Evolutionary conservation across 495 filamentous ascomycete genomes (phyloP), one percentile per base, ranked within the genome.

Genomic region (Penicillium pulvis): DNA sequence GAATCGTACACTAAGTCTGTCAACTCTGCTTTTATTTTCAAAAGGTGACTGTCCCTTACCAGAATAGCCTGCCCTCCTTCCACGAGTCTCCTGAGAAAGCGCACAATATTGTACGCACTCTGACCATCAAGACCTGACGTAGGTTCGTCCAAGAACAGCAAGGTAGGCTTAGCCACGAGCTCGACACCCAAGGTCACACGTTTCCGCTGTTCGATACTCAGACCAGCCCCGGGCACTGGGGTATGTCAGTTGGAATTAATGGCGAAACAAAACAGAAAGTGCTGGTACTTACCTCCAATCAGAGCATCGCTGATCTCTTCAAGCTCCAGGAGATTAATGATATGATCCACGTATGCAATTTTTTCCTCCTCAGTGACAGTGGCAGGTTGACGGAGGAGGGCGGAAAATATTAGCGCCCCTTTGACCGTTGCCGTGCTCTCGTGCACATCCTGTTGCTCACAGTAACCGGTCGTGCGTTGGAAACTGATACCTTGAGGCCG

Each of bases 201-300:
- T 70, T 97, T 97, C 0, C 92, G 82, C 71, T 96, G 90, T 68
- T 93, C 91, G 24, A 94, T 90, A 26, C 89, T 90, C 19, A 95
- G 78, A 20, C 91, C 91, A 19, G 81, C 81, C 58, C 88, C 87
- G 0, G 88, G 85, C 1, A 84, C 71, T 74, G 46, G 6, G 30
- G 24, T 0, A 12, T 14, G 26, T 60, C 45, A 60, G 31, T 65
- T 10, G 9, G 31, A 52, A 36, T 4, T 9, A 0, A 19, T 24
- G 9, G 39, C 19, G 1, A 14, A 59, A 24, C 45, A 45, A n/a
- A 45, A 45, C 50, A 41, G 16, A 14, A 56, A 50, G 26, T 10
- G 19, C 2, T 1, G 9, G 16, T 1, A 35, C 62, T 57, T 55
- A 72, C 72, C 81, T 50, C 91, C 91, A 57, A 96, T 92, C 16